Evolutionary conservation across 305 asterid species (phyloP).

Genomic region (Rubia peregrina): DNA sequence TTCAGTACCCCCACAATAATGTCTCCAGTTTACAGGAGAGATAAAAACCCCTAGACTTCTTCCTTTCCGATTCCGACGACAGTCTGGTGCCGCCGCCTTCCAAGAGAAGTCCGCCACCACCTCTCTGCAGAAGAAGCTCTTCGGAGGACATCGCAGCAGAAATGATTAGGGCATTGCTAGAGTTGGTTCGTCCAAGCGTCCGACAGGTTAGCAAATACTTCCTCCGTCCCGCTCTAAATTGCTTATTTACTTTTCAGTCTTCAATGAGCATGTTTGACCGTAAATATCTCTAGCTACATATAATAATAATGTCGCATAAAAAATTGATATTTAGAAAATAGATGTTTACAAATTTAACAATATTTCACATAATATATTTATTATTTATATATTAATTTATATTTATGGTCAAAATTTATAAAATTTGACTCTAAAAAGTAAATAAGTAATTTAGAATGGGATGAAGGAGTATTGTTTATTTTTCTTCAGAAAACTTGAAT

Average conservation of each 20-base stretch:
- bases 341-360: too few species aligned
- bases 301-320: too few species aligned
- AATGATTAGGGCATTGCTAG: background rate
- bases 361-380: too few species aligned
- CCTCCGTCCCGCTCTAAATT: too few species aligned
- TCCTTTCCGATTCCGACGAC: background rate
- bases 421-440: too few species aligned
- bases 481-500: background rate
- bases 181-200: background rate
- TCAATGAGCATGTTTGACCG: too few species aligned
- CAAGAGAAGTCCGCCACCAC: background rate
- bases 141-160: background rate
- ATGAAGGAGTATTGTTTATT: background rate
- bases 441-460: too few species aligned
- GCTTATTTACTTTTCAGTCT: too few species aligned
- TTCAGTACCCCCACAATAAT: background rate
- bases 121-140: background rate
- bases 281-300: too few species aligned
- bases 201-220: background rate
- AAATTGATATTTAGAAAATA: too few species aligned
- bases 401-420: too few species aligned
- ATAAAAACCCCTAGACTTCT: background rate
- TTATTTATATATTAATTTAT: too few species aligned
- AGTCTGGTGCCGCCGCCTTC: background rate
- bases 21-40: background rate